Base-by-base conservation (phyloP, 306 rosid species). In the Lathyrus sativus region DNA sequence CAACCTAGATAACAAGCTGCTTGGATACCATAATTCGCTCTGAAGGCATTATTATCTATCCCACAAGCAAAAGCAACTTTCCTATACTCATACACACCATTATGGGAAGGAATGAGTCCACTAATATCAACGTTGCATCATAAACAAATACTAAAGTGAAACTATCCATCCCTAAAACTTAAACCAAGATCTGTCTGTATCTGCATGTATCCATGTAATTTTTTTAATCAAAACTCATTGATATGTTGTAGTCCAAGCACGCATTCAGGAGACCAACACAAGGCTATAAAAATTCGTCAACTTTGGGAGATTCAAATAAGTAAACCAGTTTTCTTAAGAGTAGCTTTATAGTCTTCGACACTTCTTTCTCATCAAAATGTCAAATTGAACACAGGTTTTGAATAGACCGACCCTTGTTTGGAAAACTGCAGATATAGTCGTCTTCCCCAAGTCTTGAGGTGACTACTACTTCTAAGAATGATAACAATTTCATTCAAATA, bases 281-380 rank as follows among this genome's bases (percentile, higher is more conserved):
- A 11, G 60, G 51, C 24, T 37, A 11, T 46, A 71, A 8, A 53
- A 45, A 74, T 44, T 71, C 58, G 39, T 71, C 64, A 44, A 54
- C 78, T 53, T 55, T 31, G 6, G 48, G 53, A 49, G 15, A 51
- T 65, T 63, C 76, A 71, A 67, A 39, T 69, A 38, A 87, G 41
- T 46, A 87, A 80, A 57, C 96, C 96, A 17, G 91, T 87, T 13
- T 74, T 75, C 72, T 76, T 82, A 19, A 89, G 84, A 69, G 90
- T 93, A 7, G 37, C 79, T 77, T 85, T 73, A 50, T 75, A 85
- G 11, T 81, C 86, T 45, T 87, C 89, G 15, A 75, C 72, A 13
- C 70, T 79, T 46, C 29, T 44, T 42, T 39, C 67, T 18, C 44
- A n/a, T n/a, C n/a, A n/a, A n/a, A n/a, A n/a, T n/a, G n/a, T n/a